These are phyloP conservation scores for Panicum virgatum DNA, from an alignment of 202 grass and related monocot species.

Conservation along the genomic window DNA sequence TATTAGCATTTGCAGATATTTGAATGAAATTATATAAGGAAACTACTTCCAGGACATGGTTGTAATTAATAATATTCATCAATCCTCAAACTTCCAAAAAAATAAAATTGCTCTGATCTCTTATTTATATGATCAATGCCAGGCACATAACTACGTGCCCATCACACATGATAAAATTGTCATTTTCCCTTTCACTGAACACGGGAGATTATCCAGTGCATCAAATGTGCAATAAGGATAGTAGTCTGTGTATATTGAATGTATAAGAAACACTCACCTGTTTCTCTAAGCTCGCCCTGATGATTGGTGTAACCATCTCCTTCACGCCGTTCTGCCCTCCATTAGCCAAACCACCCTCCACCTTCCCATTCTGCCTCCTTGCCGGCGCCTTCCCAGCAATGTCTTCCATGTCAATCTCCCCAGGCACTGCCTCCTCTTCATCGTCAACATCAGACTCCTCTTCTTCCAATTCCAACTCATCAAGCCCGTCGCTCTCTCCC, in stretches of 20 bases:
- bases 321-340: slow-evolving; percentile 54
- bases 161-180: neutral
- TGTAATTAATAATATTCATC: neutral
- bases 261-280: slow-evolving; percentile 55
- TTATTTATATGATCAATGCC: neutral
- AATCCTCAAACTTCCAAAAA: neutral
- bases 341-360: slow-evolving; percentile 27
- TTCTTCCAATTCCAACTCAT: slow-evolving; percentile 46
- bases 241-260: neutral
- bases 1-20: neutral
- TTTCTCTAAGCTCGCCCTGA: slow-evolving; percentile 87
- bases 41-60: neutral
- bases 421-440: slow-evolving; percentile 42
- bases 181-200: neutral
- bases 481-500: slow-evolving; percentile 33
- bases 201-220: neutral
- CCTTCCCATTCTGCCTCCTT: slow-evolving; percentile 51
- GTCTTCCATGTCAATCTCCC: slow-evolving; percentile 88
- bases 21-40: neutral
- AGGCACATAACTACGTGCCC: neutral
- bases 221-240: neutral
- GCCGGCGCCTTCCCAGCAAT: slow-evolving; percentile 74
- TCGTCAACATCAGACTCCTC: slow-evolving; percentile 54
- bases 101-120: neutral
- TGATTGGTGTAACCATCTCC: slow-evolving; percentile 92